Base-by-base conservation (phyloP, 331 rosid genomes). In the Cucumis variabilis region DNA sequence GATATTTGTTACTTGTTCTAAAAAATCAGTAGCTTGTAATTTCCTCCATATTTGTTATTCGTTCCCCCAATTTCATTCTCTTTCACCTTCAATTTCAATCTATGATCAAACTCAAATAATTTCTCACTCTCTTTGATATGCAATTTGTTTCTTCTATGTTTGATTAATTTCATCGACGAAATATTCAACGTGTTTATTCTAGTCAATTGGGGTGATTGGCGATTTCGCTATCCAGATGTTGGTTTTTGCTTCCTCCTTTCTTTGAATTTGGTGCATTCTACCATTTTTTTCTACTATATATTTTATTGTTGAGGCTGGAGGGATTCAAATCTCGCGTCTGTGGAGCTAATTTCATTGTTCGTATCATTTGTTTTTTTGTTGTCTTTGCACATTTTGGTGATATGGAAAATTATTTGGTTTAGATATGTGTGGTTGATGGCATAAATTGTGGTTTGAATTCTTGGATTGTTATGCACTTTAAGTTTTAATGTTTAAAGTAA, bases 281-380 rank as follows among this genome's bases (percentile, higher is more conserved):
- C 82, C 70, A 21, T 71, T 25, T 30, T 5, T 66, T 33, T 51
- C 27, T 53, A n/a, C 27, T 55, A 33, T 44, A 13, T 25, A 66
- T 12, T 44, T 86, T 76, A 65, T 68, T 50, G 78, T 69, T 69
- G 87, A 87, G 88, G 87, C 87, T 84, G 66, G 83, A 82, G 93
- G 87, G 88, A 86, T 87, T 72, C 85, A 85, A 92, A 94, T 92
- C 94, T 92, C 90, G 83, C 89, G 44, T 53, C 70, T 46, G 65
- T 74, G 71, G 88, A 87, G 94, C 90, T 86, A 91, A 87, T 85
- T 85, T 82, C n/a, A 12, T 82, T 60, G 19, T 30, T 63, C 58
- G 25, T 68, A 70, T n/a, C 33, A 11, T 65, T 55, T 33, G 37
- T 33, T 33, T n/a, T 14, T 55, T 25, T 77, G 44, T 46, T 37